These are phyloP conservation scores for Globisporangium okanoganense DNA, from an alignment of 352 stramenopile genomes.

Conservation along the genomic window DNA sequence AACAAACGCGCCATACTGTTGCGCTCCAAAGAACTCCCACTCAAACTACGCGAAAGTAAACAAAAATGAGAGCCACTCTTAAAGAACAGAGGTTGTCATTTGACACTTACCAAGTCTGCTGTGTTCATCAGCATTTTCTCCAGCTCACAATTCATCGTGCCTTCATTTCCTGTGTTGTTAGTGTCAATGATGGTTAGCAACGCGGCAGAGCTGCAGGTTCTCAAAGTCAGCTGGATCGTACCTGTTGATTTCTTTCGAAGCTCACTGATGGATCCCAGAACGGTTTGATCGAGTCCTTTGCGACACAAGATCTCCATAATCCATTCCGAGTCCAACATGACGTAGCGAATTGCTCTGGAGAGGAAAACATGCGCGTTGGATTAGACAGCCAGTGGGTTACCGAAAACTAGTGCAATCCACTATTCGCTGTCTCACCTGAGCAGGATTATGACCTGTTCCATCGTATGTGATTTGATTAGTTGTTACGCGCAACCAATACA, in stretches of 20 bases:
- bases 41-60: constrained; percentile 24
- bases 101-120: constrained; percentile 1
- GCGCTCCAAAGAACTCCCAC: constrained; percentile 33
- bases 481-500: neutral
- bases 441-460: constrained; percentile 5
- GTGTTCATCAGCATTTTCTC: constrained; percentile 8
- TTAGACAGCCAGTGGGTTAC: neutral
- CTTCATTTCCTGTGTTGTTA: neutral
- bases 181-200: neutral
- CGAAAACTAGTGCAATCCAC: neutral
- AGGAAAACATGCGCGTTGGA: neutral
- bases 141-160: neutral
- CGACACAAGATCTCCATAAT: constrained; percentile 13
- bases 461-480: neutral
- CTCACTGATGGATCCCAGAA: constrained; percentile 11
- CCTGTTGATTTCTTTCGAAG: constrained; percentile 14
- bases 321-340: constrained; percentile 17
- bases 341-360: constrained; percentile 10
- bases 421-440: neutral
- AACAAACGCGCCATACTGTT: constrained; percentile 17
- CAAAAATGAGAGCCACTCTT: neutral
- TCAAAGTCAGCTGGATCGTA: neutral
- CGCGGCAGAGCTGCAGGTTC: too few relatives aligned
- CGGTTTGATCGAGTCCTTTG: constrained; percentile 6
- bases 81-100: neutral